Evolutionary conservation across 208 protist genomes (phyloP), one percentile per base, ranked within the genome.

Genomic region (Crithidia sp.): DNA sequence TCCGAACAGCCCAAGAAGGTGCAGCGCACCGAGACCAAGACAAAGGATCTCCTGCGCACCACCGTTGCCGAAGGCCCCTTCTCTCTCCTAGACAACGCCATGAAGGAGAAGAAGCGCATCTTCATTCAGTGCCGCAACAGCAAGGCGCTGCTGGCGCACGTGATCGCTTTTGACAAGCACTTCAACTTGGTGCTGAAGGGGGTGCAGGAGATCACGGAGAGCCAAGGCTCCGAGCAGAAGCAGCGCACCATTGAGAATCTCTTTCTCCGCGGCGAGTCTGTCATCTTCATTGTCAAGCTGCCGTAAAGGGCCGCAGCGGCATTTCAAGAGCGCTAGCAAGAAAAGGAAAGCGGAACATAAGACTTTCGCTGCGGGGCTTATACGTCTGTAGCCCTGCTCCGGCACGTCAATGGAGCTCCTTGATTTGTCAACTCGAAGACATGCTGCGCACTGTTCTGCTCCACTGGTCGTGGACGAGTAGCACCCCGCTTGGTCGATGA

Each of bases 161-260:
- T 99, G 2, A 97, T 98, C 76, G 99, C 99, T 7, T 99, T 99
- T 84, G 99, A 99, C 84, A 94, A 99, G 52, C 99, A 99, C 88
- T 99, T 99, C 77, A 99, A 99, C 81, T 97, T 99, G 82, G 97
- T 99, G 16, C 88, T 99, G n/a, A 83, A 84, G n/a, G 85, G 93
- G 52, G 92, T 93, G 0, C 81, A 84, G 16, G 92, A 96, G 62
- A 71, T 96, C 50, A 85, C 82, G n/a, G 81, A 79, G 63, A 76
- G 55, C 14, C 72, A 91, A 10, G 98, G 99, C 77, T 95, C 98
- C 61, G 98, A 99, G 50, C 95, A 98, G 76, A 97, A 97, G 72
- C 90, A 97, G 63, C 87, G 98, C 13, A 96, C 97, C 39, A 97
- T 99, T 67, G 83, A 78, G 45, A 99, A 99, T 70, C 94, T 99